Evolutionary conservation across 306 rosid species (phyloP).

Genomic region (Ammopiptanthus mongolicus): DNA sequence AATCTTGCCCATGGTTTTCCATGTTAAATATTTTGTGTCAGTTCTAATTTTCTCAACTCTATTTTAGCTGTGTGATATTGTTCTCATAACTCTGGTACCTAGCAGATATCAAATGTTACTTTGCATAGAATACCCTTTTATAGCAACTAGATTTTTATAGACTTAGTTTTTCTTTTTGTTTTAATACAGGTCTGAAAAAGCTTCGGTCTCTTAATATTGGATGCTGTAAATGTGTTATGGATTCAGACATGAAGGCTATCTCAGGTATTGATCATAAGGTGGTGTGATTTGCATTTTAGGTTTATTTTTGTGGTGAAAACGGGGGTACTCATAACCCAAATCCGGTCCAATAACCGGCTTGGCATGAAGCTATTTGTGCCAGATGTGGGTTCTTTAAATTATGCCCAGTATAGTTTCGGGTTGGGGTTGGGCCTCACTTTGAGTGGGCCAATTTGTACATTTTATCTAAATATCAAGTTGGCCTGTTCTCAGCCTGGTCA

Average conservation of each 20-base stretch:
- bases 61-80: too few species aligned
- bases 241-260: slow-evolving; percentile 56
- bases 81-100: too few species aligned
- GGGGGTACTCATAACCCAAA: not conserved
- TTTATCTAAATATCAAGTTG: too few species aligned
- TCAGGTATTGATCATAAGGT: slow-evolving; percentile 41
- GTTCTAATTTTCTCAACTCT: too few species aligned
- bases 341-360: not conserved
- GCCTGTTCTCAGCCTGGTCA: too few species aligned
- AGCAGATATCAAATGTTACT: not conserved
- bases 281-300: not conserved
- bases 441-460: too few species aligned
- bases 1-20: too few species aligned
- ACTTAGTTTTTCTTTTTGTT: slow-evolving; percentile 5
- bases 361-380: too few species aligned
- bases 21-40: too few species aligned
- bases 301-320: slow-evolving; percentile 1
- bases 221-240: slow-evolving; percentile 56
- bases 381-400: too few species aligned
- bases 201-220: slow-evolving; percentile 55
- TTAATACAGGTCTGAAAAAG: slow-evolving; percentile 48
- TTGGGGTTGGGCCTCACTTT: not conserved
- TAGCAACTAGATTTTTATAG: not conserved
- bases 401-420: not conserved
- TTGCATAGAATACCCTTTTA: not conserved